Evolutionary conservation across 73 alveolate genomes (phyloP).

Genomic region (Paramecium sonneborni): DNA sequence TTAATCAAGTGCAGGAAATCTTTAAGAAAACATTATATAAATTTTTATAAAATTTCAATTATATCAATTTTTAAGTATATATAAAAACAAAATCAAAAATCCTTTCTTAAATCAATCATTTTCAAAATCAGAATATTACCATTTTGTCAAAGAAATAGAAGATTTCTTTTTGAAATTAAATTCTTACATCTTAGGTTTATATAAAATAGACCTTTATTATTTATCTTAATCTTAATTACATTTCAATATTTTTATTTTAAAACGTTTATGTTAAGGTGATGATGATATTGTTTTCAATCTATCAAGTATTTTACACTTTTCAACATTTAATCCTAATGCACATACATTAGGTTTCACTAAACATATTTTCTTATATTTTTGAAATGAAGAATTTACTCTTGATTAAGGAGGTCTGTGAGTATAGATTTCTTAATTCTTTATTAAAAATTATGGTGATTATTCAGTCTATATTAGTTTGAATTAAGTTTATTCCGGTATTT

Average conservation of each 20-base stretch:
- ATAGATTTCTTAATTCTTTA: not conserved
- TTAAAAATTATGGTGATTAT: not conserved
- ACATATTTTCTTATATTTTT: not conserved
- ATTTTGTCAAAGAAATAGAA: not conserved
- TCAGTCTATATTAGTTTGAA: not conserved
- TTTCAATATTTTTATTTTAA: not conserved
- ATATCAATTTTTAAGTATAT: not conserved
- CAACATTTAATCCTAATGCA: not conserved
- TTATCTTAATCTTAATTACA: not conserved
- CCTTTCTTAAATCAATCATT: not conserved
- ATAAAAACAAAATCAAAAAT: not conserved
- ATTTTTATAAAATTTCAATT: not conserved
- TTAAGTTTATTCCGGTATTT: not conserved
- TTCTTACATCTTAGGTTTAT: not conserved
- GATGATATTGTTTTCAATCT: not conserved
- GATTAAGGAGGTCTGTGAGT: not conserved
- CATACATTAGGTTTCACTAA: not conserved
- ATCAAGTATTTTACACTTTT: not conserved
- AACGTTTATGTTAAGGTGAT: not conserved
- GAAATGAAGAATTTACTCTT: not conserved
- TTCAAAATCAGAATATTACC: not conserved
- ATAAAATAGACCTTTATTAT: not conserved
- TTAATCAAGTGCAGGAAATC: slow-evolving; percentile 1
- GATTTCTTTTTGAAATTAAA: not conserved
- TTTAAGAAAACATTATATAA: not conserved